phyloP scores from a whole-genome alignment of 805 yeast genomes.

The Teunomyces atbi region DNA sequence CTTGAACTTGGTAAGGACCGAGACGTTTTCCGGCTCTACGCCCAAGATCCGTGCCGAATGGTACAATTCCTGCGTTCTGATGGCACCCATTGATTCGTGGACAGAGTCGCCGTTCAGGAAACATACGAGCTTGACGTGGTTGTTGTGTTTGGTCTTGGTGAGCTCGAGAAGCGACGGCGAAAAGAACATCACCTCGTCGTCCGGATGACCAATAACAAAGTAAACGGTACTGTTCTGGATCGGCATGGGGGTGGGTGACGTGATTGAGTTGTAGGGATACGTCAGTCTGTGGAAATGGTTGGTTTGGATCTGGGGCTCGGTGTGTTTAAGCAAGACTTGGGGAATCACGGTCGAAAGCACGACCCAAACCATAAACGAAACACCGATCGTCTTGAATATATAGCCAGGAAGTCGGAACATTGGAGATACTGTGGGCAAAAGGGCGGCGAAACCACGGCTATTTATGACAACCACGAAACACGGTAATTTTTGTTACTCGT shows the following conservation, averaged over 20 bases:
- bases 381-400: constrained; percentile 14
- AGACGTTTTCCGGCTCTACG: constrained; percentile 38
- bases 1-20: constrained; percentile 42
- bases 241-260: constrained; percentile 31
- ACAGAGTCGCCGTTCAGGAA: constrained; percentile 68
- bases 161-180: constrained; percentile 68
- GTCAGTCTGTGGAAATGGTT: constrained; percentile 19
- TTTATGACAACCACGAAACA: not conserved
- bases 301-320: constrained; percentile 26
- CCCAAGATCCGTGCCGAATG: constrained; percentile 57
- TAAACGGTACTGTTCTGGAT: constrained; percentile 39
- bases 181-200: constrained; percentile 97
- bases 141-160: constrained; percentile 45
- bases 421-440: not conserved
- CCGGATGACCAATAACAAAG: constrained; percentile 89
- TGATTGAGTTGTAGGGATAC: constrained; percentile 38
- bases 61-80: constrained; percentile 59
- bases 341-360: constrained; percentile 40
- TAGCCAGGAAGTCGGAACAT: constrained; percentile 10
- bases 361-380: constrained; percentile 37
- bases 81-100: constrained; percentile 66
- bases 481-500: not conserved
- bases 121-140: constrained; percentile 59
- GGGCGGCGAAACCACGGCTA: not conserved
- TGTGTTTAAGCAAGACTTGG: constrained; percentile 30